Percentiles rank a stretch among this genome's conserved stretches.
Conservation (phyloP, 139 green algal species). For the Gonium pectorale region DNA sequence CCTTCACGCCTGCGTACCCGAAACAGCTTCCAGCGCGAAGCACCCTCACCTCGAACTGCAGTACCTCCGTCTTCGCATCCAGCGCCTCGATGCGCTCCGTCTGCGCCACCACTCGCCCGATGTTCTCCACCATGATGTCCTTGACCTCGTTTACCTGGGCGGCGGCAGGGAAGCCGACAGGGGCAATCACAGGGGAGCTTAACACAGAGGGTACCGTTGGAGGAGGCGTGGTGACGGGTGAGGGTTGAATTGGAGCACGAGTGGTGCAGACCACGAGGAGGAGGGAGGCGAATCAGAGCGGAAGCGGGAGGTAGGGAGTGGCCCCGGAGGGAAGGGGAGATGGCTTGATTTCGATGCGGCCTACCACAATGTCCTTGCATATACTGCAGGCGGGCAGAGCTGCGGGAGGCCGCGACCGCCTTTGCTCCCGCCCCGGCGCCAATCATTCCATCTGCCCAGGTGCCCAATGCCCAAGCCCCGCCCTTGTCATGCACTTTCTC, state of each 20-base stretch:
- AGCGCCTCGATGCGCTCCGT: constrained; percentile 97
- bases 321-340: neutral
- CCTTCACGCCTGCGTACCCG: no score
- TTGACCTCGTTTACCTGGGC: constrained; percentile 95
- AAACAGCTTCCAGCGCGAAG: neutral
- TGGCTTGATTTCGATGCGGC: no score
- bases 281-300: neutral
- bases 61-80: constrained; percentile 96
- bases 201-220: neutral
- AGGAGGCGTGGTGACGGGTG: neutral
- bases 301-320: no score
- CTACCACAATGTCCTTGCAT: no score
- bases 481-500: neutral
- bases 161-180: neutral
- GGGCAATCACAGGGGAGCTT: neutral
- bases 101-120: constrained; percentile 92
- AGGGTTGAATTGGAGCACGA: neutral
- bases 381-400: no score
- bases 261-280: neutral
- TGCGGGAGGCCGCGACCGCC: neutral
- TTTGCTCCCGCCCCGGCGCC: no score
- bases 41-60: constrained; percentile 83
- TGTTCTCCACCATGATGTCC: constrained; percentile 98
- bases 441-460: neutral
- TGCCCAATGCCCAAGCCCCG: no score